Base-by-base conservation (phyloP, 306 rosid species). In the Sophora flavescens region DNA sequence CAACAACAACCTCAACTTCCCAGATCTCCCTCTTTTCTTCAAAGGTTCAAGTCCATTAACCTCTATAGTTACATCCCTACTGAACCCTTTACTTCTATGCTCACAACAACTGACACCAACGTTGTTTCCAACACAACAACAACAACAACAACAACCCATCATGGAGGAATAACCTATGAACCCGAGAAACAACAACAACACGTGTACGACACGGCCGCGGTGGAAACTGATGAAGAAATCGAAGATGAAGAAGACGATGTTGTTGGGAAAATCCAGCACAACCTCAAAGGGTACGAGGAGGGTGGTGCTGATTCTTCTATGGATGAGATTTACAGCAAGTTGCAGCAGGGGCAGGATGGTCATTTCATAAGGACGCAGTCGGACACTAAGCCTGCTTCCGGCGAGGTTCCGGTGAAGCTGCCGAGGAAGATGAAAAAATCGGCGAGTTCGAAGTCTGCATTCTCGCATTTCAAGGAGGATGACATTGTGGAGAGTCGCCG, bases 11-110 rank as follows among this genome's bases (percentile, higher is more conserved):
- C 68, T 6, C 86, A 73, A 18, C 54, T 92, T 5, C 9, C 56
- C 44, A 90, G 98, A 89, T 94, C 98, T 70, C 93, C 97, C 0
- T 90, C 97, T 0, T 2, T 92, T n/a, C 75, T 95, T 3, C 92
- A 89, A 64, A 80, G 83, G 54, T 85, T 95, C 82, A 92, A 89
- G 78, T 89, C 98, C 72, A 78, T 89, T 64, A 92, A 83, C 47
- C 80, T 86, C 80, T 81, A 77, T 32, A 61, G 35, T 64, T 79
- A 78, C 78, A 56, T 70, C 30, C 78, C 86, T 3, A 63, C 83
- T 0, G 92, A 84, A n/a, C 22, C 88, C 51, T 42, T 17, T 47
- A 54, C 85, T 4, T 22, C 79, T 6, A 76, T 53, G 33, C 4
- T 77, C 42, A 2, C 76, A 4, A 2, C 78, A 4, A 4, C 75